Base-by-base conservation (phyloP, 1,139 yeast species). In the Cylindricascospora bacillispora region DNA sequence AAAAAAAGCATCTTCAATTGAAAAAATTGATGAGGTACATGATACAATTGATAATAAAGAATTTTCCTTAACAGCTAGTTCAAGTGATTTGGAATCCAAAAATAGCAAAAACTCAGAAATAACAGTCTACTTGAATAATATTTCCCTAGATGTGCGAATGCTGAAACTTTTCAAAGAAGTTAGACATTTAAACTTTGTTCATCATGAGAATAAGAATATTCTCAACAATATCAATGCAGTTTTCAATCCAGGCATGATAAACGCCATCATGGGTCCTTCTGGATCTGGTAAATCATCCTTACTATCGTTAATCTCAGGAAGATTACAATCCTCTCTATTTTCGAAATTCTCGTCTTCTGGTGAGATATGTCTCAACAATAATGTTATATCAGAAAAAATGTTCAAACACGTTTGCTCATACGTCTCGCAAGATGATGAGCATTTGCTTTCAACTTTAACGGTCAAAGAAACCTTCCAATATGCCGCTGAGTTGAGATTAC, bases 221-320 rank as follows among this genome's bases (percentile, higher is more conserved):
- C 54, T 80, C 29, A 52, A 67, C 23, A 57, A 65, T 13, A 57
- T 81, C 5, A 57, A 63, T 36, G 83, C 85, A 0, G 45, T 47
- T 4, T 81, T 82, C 51, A 55, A 60, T 24, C 70, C 80, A 2
- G 71, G 78, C 4, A 62, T 70, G 27, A 63, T 82, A n/a, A 82
- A 81, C 54, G 89, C 80, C 1, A 79, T 82, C 22, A 73, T 82
- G 78, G 94, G 94, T 0, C 93, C 93, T 0, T 79, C 92, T 1
- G 93, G 93, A 0, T 73, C 85, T 5, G 94, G 93, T 3, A 82
- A 82, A 47, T 75, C 92, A 0, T 76, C 93, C 0, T 53, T 81
- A 18, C 56, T 82, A 34, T 81, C 78, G 44, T 59, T 66, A 29
- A 59, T 82, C 25, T 74, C 92, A 10, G 72, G 76, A 14, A 60